These are phyloP conservation scores for Colletotrichum aenigma DNA, from an alignment of 2,329 filamentous ascomycete genomes.

Conservation along the genomic window DNA sequence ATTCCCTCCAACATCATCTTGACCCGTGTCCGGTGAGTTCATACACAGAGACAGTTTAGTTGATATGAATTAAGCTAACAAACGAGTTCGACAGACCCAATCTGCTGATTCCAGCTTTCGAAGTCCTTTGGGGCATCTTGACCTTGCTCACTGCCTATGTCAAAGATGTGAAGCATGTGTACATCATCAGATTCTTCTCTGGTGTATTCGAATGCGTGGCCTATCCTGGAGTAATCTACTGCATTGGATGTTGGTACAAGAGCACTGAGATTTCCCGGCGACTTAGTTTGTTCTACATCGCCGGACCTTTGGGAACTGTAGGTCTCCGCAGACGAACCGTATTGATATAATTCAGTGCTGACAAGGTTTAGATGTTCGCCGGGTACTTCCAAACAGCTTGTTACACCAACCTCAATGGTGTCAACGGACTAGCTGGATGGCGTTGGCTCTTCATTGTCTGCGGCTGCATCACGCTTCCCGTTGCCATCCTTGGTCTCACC, in stretches of 20 bases:
- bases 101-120: constrained; percentile 52
- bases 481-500: constrained; percentile 1
- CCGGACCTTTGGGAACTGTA: constrained; percentile 4
- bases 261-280: constrained; percentile 6
- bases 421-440: constrained; percentile 10
- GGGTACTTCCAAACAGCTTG: constrained; percentile 18
- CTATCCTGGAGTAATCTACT: neutral
- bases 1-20: constrained; percentile 67
- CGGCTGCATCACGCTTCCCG: constrained; percentile 11
- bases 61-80: neutral
- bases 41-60: fast-evolving
- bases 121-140: constrained; percentile 59
- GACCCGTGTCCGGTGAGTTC: constrained; percentile 35
- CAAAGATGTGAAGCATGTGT: constrained; percentile 31
- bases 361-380: neutral
- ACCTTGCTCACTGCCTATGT: constrained; percentile 48
- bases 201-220: constrained; percentile 4
- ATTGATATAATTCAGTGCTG: neutral
- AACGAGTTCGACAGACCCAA: constrained; percentile 30
- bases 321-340: neutral
- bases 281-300: constrained; percentile 1
- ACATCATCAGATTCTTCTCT: constrained; percentile 28
- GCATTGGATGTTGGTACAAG: constrained; percentile 12
- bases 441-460: constrained; percentile 20
- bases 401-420: constrained; percentile 11